Base-by-base conservation (phyloP, 345 rosid genomes). In the Eucalyptus guilfoylei region DNA sequence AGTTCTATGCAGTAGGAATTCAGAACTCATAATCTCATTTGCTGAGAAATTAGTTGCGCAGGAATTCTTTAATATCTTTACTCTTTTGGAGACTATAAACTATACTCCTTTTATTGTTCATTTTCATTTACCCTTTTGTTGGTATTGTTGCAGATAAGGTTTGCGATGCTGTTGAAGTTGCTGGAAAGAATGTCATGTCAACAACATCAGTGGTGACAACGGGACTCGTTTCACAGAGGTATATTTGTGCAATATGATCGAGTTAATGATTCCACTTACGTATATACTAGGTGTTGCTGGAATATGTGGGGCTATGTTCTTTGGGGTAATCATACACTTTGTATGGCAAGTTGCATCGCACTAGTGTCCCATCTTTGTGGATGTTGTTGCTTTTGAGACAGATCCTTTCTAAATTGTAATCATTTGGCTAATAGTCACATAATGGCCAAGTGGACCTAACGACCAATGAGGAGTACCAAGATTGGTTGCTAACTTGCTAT, bases 111-210 rank as follows among this genome's bases (percentile, higher is more conserved):
- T 28, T 26, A n/a, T 32, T 50, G 45, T 44, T 76, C 87, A n/a
- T 49, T 49, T 86, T 32, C 42, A 40, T 86, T 86, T 88, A 32
- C 40, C 85, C 40, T 69, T 80, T 50, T 89, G 58, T 42, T 11
- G 83, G 83, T 37, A 37, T 76, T 19, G 2, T 76, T 88, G 88
- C 91, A 95, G 97, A 93, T 91, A 97, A 95, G 93, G 94, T 96
- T 42, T 97, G 95, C 44, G 99, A 97, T 92, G 99, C 99, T 48
- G 94, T 95, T 91, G 98, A 97, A 93, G 97, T 96, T 88, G 95
- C 99, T 52, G 99, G 99, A 88, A 96, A 91, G 94, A 96, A 95
- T 90, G 97, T 96, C 67, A 94, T 97, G 99, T 96, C 97, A 49
- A 97, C 99, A 30, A 92, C 98, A 54, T 95, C 99, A 45, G 92